These are phyloP conservation scores for Phycomyces blakesleeanus DNA, from an alignment of 192 early-diverging fungal genomes.

Conservation along the genomic window DNA sequence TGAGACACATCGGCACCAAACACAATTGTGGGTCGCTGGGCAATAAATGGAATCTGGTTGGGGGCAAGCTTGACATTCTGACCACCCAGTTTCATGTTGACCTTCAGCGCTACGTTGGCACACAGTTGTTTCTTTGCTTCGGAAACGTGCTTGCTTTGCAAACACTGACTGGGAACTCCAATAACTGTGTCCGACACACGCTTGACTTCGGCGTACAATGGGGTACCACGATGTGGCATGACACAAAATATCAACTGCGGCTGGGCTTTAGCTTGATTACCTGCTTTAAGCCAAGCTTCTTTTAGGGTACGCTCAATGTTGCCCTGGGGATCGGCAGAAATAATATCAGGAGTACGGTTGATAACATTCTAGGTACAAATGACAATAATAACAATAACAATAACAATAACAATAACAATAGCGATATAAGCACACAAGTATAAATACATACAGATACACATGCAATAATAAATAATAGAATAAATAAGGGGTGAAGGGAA, in stretches of 20 bases:
- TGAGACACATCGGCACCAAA: conserved; percentile 91
- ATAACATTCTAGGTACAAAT: conserved; percentile 42
- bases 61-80: conserved; percentile 69
- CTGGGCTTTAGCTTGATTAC: conserved; percentile 52
- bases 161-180: conserved; percentile 87
- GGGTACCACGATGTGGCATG: conserved; percentile 74
- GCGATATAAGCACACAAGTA: too few relatives aligned
- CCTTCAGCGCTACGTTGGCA: conserved; percentile 90
- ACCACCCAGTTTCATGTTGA: conserved; percentile 92
- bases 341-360: conserved; percentile 40
- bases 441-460: too few relatives aligned
- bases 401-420: too few relatives aligned
- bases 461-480: too few relatives aligned
- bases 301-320: conserved; percentile 68
- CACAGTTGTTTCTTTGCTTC: conserved; percentile 84
- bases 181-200: conserved; percentile 83
- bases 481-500: too few relatives aligned
- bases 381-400: too few relatives aligned
- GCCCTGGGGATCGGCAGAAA: conserved; percentile 50
- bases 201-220: conserved; percentile 83
- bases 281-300: conserved; percentile 67
- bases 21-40: conserved; percentile 71
- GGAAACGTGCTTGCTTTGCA: conserved; percentile 77
- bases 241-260: conserved; percentile 84
- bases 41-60: conserved; percentile 65